A percentile compares a stretch with the other conserved stretches of the same genome.
Conservation (phyloP, 768 basidiomycete species). For the Psilocybe tampanensis region DNA sequence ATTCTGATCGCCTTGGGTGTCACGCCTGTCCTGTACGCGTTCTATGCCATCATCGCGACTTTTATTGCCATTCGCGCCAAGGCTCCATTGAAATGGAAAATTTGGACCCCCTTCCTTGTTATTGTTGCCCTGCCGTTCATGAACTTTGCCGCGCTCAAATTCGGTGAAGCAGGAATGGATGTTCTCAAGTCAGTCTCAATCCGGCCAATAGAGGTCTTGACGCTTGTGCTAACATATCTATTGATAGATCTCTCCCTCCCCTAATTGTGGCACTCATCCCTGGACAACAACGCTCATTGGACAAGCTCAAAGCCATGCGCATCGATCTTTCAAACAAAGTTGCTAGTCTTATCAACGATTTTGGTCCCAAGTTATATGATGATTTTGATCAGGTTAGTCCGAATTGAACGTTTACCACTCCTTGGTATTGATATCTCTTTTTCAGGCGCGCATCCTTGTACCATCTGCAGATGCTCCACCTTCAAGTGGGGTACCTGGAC, state of each 20-base stretch:
- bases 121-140: constrained; percentile 79
- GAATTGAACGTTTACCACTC: not conserved
- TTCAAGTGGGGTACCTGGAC: constrained; percentile 69
- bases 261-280: constrained; percentile 86
- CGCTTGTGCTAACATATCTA: constrained; percentile 9
- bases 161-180: constrained; percentile 97
- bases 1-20: constrained; percentile 91
- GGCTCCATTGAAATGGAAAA: constrained; percentile 60
- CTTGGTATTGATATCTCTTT: not conserved
- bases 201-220: not conserved
- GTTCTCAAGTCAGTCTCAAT: constrained; percentile 78
- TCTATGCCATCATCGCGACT: constrained; percentile 84
- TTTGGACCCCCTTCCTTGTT: constrained; percentile 80
- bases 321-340: constrained; percentile 82
- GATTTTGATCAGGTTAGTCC: constrained; percentile 78
- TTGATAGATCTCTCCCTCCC: constrained; percentile 80
- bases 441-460: constrained; percentile 75
- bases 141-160: constrained; percentile 92
- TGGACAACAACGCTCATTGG: constrained; percentile 81
- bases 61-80: constrained; percentile 69
- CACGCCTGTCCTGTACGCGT: constrained; percentile 81
- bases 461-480: constrained; percentile 87
- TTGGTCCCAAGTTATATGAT: constrained; percentile 83
- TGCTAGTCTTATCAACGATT: constrained; percentile 81
- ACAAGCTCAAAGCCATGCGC: constrained; percentile 75